Evolutionary conservation across 225 moss, liverwort and hornwort species (phyloP).

Genomic region (Climacium dendroides): DNA sequence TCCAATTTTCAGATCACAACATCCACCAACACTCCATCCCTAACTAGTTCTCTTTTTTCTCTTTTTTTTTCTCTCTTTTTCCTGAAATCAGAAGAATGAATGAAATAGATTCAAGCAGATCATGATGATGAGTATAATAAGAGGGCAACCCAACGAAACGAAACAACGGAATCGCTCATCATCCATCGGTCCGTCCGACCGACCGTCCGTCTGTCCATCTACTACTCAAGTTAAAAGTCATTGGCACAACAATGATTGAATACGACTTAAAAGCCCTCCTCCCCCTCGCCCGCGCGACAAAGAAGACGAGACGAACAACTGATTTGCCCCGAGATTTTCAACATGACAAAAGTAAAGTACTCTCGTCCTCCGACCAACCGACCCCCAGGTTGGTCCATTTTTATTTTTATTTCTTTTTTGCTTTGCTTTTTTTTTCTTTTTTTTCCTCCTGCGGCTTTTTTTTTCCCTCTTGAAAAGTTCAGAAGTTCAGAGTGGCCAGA

Average conservation of each 20-base stretch:
- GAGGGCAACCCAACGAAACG: background rate
- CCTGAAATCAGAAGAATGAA: background rate
- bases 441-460: too few species aligned
- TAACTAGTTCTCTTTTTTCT: background rate
- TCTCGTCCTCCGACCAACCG: too few species aligned
- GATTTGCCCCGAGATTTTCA: background rate
- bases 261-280: background rate
- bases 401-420: too few species aligned
- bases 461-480: too few species aligned
- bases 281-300: too few species aligned
- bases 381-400: too few species aligned
- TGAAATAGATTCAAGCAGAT: background rate
- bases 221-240: background rate
- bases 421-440: too few species aligned
- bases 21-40: background rate
- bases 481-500: background rate
- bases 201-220: too few species aligned
- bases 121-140: background rate
- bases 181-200: too few species aligned
- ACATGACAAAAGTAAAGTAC: background rate
- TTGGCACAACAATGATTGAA: background rate
- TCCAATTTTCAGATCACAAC: too few species aligned
- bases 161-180: background rate
- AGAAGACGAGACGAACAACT: background rate
- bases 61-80: accelerated